These are phyloP conservation scores for Suillus americanus DNA, from an alignment of 768 basidiomycete species.

Conservation along the genomic window DNA sequence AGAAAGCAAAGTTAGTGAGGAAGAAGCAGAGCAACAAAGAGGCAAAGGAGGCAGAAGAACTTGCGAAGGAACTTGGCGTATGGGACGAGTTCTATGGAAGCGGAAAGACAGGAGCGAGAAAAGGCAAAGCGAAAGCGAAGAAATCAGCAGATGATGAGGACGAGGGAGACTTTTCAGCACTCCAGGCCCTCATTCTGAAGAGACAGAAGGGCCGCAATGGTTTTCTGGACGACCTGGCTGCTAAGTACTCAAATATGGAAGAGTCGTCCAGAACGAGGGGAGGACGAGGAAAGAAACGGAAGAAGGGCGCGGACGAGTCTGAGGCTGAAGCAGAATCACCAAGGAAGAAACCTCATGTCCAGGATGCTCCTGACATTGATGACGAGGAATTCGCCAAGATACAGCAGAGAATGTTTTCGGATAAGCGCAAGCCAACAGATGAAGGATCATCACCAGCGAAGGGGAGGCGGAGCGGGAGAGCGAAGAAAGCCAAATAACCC, in stretches of 20 bases:
- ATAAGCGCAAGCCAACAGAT: constrained; percentile 37
- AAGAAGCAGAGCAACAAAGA: constrained; percentile 76
- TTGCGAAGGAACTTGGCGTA: constrained; percentile 86
- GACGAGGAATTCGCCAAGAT: constrained; percentile 65
- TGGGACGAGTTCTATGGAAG: constrained; percentile 93
- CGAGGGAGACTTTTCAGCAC: constrained; percentile 60
- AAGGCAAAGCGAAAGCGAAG: constrained; percentile 54
- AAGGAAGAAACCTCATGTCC: constrained; percentile 49
- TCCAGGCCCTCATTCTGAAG: constrained; percentile 82
- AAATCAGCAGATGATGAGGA: constrained; percentile 25
- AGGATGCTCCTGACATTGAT: constrained; percentile 55
- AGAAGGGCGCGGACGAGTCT: constrained; percentile 36
- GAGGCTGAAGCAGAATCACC: constrained; percentile 39
- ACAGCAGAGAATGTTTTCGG: constrained; percentile 55
- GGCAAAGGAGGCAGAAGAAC: constrained; percentile 78
- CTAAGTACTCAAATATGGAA: constrained; percentile 64
- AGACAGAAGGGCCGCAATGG: constrained; percentile 66
- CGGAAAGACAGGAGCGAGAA: constrained; percentile 63
- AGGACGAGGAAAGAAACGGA: constrained; percentile 54
- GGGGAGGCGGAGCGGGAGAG: constrained; percentile 29
- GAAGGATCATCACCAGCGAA: constrained; percentile 19
- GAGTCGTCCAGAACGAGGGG: constrained; percentile 37
- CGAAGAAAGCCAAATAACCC: constrained; percentile 37
- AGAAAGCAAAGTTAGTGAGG: constrained; percentile 73
- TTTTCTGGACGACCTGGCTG: constrained; percentile 74